These are phyloP conservation scores for Cucumis cinereus DNA, from an alignment of 306 rosid genomes.

Conservation along the genomic window DNA sequence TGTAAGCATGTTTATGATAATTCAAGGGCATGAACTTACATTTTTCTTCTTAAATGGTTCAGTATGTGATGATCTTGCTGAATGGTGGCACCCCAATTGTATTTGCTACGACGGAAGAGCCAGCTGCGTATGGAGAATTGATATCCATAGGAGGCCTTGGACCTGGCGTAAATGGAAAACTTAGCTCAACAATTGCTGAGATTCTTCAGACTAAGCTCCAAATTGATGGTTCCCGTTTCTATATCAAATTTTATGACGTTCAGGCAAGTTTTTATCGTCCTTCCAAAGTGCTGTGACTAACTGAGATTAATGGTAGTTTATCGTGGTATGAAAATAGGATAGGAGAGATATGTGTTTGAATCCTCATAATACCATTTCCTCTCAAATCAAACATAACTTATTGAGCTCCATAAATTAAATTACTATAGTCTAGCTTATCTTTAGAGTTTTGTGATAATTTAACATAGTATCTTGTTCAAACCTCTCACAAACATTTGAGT, in stretches of 20 bases:
- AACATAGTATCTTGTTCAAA: background rate
- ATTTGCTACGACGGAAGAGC: slow-evolving; percentile 80
- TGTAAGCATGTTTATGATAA: background rate
- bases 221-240: slow-evolving; percentile 78
- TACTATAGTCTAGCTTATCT: background rate
- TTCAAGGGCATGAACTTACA: background rate
- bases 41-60: slow-evolving; percentile 14
- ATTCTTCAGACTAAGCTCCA: slow-evolving; percentile 76
- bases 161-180: slow-evolving; percentile 62
- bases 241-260: slow-evolving; percentile 70
- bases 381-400: background rate
- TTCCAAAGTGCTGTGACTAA: background rate
- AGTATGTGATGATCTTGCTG: slow-evolving; percentile 91
- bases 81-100: slow-evolving; percentile 79
- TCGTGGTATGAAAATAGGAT: background rate
- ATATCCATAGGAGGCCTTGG: slow-evolving; percentile 85
- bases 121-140: slow-evolving; percentile 89
- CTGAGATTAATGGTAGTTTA: background rate
- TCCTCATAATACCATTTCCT: background rate
- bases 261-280: slow-evolving; percentile 33
- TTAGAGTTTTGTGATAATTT: background rate
- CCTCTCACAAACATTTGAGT: background rate
- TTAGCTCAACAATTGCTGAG: slow-evolving; percentile 83
- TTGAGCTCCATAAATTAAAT: background rate
- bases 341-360: background rate